These are phyloP conservation scores for Mucor racemosus DNA, from an alignment of 371 early-diverging fungal species.

Conservation along the genomic window DNA sequence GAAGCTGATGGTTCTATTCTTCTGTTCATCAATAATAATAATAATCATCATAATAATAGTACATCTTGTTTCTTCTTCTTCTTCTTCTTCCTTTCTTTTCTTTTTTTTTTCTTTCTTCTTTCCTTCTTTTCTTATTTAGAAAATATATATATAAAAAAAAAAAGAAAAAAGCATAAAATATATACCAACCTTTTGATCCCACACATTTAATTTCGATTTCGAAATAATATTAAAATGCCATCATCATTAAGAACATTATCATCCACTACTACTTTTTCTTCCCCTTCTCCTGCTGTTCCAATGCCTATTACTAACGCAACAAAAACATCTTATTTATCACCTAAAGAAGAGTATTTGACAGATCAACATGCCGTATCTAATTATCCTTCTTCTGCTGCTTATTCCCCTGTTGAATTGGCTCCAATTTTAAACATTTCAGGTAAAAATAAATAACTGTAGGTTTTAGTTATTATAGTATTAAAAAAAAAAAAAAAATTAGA, in stretches of 20 bases:
- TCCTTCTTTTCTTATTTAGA: background rate
- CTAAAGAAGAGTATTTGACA: constrained; percentile 16
- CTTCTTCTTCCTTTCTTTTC: constrained; percentile 9
- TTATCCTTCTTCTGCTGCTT: constrained; percentile 25
- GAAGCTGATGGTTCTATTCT: constrained; percentile 10
- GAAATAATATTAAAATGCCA: background rate
- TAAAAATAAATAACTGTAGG: background rate
- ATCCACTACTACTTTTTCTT: background rate
- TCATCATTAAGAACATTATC: constrained; percentile 14
- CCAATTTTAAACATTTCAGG: constrained; percentile 28
- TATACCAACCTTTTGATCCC: constrained; percentile 15
- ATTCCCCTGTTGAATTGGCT: constrained; percentile 33
- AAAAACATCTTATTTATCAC: constrained; percentile 9
- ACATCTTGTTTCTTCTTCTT: constrained; percentile 9
- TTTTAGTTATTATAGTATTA: background rate
- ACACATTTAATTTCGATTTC: constrained; percentile 2
- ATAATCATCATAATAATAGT: constrained; percentile 6
- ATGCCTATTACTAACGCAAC: constrained; percentile 20
- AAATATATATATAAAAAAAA: constrained; percentile 8
- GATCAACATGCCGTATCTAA: constrained; percentile 21
- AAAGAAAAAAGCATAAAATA: constrained; percentile 3
- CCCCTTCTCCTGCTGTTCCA: background rate
- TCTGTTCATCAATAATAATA: constrained; percentile 10
- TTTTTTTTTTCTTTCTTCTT: background rate
- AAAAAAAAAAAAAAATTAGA: constrained; percentile 17